Percentiles rank a stretch among this genome's conserved stretches.
phyloP scores from a whole-genome alignment of 331 rosid genomes.

The Acacia concinna region DNA sequence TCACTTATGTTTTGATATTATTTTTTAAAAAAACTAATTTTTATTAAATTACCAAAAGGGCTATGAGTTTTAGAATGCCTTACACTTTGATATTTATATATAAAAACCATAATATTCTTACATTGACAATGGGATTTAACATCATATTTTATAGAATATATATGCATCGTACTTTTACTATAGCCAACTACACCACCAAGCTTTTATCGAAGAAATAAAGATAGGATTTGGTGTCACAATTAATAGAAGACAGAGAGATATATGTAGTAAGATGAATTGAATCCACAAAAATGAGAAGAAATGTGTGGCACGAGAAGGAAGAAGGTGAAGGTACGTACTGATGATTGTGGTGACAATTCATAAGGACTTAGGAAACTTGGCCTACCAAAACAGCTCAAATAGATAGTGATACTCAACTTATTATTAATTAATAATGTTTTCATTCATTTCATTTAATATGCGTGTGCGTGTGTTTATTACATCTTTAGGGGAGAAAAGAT shows the following conservation, averaged over 20 bases:
- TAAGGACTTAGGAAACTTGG: constrained; percentile 27
- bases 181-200: not conserved
- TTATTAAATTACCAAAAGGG: too few relatives aligned
- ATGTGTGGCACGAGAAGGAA: constrained; percentile 31
- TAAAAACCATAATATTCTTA: not conserved
- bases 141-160: not conserved
- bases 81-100: too few relatives aligned
- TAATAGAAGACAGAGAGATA: not conserved
- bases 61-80: not conserved
- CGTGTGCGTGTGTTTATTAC: too few relatives aligned
- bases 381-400: constrained; percentile 5
- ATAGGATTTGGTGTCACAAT: not conserved
- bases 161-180: not conserved
- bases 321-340: constrained; percentile 9
- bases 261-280: not conserved
- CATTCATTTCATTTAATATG: not conserved
- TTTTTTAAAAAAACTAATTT: too few relatives aligned
- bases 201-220: not conserved
- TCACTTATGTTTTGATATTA: too few relatives aligned
- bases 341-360: constrained; percentile 26
- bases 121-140: too few relatives aligned
- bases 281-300: not conserved
- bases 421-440: constrained; percentile 5
- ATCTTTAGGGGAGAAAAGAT: not conserved
- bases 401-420: constrained; percentile 36